These are phyloP conservation scores for Yamadazyma buinensis DNA, from an alignment of 1,139 yeast species.

Conservation along the genomic window DNA sequence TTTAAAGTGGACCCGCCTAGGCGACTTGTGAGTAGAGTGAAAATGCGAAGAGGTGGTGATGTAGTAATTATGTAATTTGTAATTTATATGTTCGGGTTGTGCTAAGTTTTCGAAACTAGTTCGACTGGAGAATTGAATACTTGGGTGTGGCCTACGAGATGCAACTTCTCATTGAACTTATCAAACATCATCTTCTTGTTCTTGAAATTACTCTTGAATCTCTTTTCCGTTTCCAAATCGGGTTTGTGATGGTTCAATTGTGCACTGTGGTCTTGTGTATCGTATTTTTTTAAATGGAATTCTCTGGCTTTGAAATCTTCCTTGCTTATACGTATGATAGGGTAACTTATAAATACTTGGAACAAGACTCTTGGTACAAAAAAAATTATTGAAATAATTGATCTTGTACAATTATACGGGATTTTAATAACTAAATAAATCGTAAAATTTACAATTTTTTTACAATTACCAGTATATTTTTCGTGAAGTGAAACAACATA, in stretches of 20 bases:
- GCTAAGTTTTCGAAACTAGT: no score
- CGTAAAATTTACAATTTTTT: conserved; percentile 1
- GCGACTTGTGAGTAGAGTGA: no score
- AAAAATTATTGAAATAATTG: not conserved
- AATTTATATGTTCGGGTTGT: no score
- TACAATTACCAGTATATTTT: not conserved
- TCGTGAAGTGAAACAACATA: not conserved
- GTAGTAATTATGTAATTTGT: no score
- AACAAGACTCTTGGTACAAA: conserved; percentile 4
- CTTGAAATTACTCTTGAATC: not conserved
- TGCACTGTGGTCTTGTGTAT: no score
- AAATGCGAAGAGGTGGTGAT: no score
- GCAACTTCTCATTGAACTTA: not conserved
- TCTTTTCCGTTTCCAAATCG: not conserved
- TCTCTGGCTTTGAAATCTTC: conserved; percentile 2
- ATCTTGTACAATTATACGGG: conserved; percentile 1
- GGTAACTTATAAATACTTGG: conserved; percentile 3
- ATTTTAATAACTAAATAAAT: not conserved
- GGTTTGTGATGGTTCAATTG: not conserved
- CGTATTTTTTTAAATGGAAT: conserved; percentile 13
- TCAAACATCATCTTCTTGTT: not conserved
- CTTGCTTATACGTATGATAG: not conserved
- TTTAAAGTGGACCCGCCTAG: no score
- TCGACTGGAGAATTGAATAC: no score
- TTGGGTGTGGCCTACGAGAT: no score